Conservation (phyloP, 2,329 filamentous ascomycete species). For the Chaetomium globosum region DNA sequence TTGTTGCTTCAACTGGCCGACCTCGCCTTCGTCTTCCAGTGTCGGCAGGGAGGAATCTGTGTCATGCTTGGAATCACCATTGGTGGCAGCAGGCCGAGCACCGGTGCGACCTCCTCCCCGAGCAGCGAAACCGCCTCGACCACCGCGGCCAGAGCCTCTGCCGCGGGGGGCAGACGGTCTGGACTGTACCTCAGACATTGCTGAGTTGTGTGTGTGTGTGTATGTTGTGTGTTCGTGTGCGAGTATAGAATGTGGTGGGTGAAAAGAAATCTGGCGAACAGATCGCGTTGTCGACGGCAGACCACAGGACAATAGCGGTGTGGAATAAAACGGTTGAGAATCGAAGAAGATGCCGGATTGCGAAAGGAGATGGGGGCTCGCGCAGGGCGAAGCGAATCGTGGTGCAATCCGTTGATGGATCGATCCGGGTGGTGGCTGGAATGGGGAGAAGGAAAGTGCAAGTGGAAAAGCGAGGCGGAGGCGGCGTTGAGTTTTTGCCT, state of each 20-base stretch:
- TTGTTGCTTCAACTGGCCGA: constrained; percentile 88
- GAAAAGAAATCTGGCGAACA: constrained; percentile 39
- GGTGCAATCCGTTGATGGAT: constrained; percentile 38
- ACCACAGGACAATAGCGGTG: constrained; percentile 28
- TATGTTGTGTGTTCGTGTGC: constrained; percentile 11
- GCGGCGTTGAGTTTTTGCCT: constrained; percentile 37
- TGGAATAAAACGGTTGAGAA: constrained; percentile 8
- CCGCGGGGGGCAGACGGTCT: constrained; percentile 82
- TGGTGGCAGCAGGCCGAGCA: constrained; percentile 53
- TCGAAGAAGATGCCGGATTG: constrained; percentile 22
- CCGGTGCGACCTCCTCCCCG: constrained; percentile 70
- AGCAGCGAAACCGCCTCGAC: constrained; percentile 72
- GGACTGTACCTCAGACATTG: constrained; percentile 94
- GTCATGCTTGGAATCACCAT: constrained; percentile 69
- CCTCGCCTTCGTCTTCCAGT: constrained; percentile 81
- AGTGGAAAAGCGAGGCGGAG: constrained; percentile 33
- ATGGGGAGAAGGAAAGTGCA: constrained; percentile 29
- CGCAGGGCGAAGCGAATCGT: constrained; percentile 35
- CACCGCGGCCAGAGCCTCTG: constrained; percentile 86
- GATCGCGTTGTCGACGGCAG: constrained; percentile 36
- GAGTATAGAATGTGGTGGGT: constrained; percentile 38
- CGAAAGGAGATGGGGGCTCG: constrained; percentile 28
- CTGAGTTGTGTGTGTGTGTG: constrained; percentile 45
- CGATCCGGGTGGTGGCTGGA: constrained; percentile 32
- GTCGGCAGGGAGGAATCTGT: constrained; percentile 61